Evolutionary conservation across 768 basidiomycete genomes (phyloP).

Genomic region (Hypholoma fasciculare): DNA sequence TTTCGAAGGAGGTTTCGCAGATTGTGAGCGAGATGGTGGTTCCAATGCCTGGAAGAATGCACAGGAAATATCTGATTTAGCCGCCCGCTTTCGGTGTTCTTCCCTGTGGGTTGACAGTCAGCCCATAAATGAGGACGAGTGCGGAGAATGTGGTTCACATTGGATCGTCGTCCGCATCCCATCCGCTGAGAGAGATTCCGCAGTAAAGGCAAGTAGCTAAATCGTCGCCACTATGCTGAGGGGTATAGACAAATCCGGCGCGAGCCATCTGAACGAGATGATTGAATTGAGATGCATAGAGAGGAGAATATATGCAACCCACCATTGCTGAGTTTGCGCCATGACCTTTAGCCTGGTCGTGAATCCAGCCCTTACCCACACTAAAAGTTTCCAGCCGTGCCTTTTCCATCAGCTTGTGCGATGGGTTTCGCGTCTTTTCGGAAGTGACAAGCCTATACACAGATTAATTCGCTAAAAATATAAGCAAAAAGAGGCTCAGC

Average conservation of each 20-base stretch:
- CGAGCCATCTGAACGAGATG: conserved; percentile 67
- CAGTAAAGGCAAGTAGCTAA: conserved; percentile 88
- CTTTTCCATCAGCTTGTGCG: conserved; percentile 67
- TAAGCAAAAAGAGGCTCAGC: conserved; percentile 17
- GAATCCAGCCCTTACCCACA: conserved; percentile 60
- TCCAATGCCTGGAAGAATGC: conserved; percentile 37
- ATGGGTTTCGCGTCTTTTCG: conserved; percentile 64
- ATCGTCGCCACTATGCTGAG: conserved; percentile 70
- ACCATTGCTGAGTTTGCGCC: conserved; percentile 76
- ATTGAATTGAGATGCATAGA: not conserved
- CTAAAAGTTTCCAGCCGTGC: conserved; percentile 70
- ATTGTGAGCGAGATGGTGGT: conserved; percentile 13
- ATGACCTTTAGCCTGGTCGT: conserved; percentile 62
- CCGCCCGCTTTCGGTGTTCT: conserved; percentile 71
- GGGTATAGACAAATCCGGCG: conserved; percentile 85
- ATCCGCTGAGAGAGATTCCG: conserved; percentile 74
- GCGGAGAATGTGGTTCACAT: conserved; percentile 47
- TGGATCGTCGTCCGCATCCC: conserved; percentile 88
- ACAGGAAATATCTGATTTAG: conserved; percentile 44
- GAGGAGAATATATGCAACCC: not conserved
- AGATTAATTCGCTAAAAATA: not conserved
- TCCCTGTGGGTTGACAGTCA: conserved; percentile 41
- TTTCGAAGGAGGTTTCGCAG: conserved; percentile 29
- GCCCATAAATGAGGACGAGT: not conserved
- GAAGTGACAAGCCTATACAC: conserved; percentile 54